Percentiles rank a stretch among this genome's conserved stretches.
These are phyloP conservation scores for Lepidium aucheri DNA, from an alignment of 345 rosid species.

Conservation along the genomic window DNA sequence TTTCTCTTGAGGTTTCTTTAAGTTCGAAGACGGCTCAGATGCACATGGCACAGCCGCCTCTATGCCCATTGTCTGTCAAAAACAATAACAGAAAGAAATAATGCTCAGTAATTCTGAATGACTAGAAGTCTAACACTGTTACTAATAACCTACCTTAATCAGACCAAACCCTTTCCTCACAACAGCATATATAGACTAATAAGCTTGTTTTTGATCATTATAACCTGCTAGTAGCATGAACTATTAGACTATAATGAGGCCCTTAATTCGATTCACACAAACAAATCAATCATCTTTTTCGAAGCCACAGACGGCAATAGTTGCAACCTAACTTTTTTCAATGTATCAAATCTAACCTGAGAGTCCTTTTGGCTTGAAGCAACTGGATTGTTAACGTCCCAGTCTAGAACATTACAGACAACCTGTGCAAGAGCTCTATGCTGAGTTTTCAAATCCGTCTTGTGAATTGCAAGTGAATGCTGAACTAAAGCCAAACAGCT, in stretches of 20 bases:
- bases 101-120: neutral
- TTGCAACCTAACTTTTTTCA: neutral
- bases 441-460: conserved; percentile 41
- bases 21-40: conserved; percentile 4
- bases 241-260: neutral
- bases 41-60: neutral
- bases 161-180: neutral
- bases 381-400: conserved; percentile 45
- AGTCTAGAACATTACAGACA: conserved; percentile 67
- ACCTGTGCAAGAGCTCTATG: conserved; percentile 67
- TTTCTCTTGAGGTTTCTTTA: conserved; percentile 18
- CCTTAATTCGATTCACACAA: neutral
- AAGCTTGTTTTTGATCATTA: neutral
- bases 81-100: neutral
- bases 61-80: neutral
- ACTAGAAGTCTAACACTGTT: neutral
- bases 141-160: neutral
- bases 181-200: neutral
- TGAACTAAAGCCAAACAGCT: conserved; percentile 55
- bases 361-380: conserved; percentile 13
- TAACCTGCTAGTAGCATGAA: neutral
- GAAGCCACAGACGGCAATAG: neutral
- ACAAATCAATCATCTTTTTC: neutral
- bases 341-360: conserved; percentile 7
- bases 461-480: conserved; percentile 44